phyloP scores from a whole-genome alignment of 2,329 filamentous ascomycete species.

The Aureobasidium sp. region DNA sequence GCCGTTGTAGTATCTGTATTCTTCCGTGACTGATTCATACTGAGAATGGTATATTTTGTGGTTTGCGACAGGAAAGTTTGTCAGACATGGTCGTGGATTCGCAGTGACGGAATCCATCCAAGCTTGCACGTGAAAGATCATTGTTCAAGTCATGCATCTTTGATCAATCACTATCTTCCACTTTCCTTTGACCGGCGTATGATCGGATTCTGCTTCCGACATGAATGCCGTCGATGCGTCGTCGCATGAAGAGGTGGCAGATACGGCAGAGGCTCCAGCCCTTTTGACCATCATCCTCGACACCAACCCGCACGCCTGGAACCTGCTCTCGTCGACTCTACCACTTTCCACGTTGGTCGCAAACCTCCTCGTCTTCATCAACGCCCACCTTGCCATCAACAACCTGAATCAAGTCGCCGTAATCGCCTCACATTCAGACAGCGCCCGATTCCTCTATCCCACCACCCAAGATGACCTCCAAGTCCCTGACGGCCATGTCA shows the following conservation, averaged over 20 bases:
- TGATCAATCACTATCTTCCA: not conserved
- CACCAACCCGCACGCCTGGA: slow-evolving; percentile 97
- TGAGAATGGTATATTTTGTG: not conserved
- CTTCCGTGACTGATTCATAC: slow-evolving; percentile 13
- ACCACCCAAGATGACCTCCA: slow-evolving; percentile 35
- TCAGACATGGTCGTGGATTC: not conserved
- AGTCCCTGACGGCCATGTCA: slow-evolving; percentile 29
- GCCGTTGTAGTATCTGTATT: not conserved
- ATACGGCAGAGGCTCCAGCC: slow-evolving; percentile 66
- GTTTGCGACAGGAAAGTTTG: slow-evolving; percentile 1
- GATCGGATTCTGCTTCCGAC: slow-evolving; percentile 26
- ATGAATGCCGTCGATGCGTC: slow-evolving; percentile 75
- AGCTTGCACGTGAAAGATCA: slow-evolving; percentile 9
- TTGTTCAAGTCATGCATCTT: not conserved
- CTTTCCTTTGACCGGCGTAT: not conserved
- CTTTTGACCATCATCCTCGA: slow-evolving; percentile 93
- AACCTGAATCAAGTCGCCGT: slow-evolving; percentile 94
- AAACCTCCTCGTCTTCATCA: slow-evolving; percentile 94
- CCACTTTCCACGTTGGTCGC: slow-evolving; percentile 87
- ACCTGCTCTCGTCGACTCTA: slow-evolving; percentile 76
- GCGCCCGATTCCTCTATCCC: slow-evolving; percentile 92
- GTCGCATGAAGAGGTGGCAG: slow-evolving; percentile 41
- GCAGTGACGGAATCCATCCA: slow-evolving; percentile 16
- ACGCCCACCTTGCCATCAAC: slow-evolving; percentile 94
- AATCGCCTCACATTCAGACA: slow-evolving; percentile 88